Conservation (phyloP, 2,329 filamentous ascomycete genomes). For the Fusarium sp. region DNA sequence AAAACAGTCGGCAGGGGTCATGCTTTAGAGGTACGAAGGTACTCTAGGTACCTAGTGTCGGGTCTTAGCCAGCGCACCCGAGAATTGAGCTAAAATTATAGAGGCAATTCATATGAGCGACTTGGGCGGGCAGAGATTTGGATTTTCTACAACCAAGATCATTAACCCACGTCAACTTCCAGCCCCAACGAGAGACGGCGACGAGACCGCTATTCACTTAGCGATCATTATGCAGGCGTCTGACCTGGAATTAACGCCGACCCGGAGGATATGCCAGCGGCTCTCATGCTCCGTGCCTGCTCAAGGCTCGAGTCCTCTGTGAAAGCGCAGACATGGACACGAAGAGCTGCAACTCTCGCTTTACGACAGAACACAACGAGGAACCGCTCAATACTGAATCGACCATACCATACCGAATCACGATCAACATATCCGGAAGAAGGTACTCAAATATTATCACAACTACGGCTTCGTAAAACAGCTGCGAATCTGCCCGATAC, state of each 20-base stretch:
- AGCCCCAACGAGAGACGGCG: slow-evolving; percentile 7
- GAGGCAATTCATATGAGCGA: slow-evolving; percentile 29
- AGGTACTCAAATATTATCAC: slow-evolving; percentile 32
- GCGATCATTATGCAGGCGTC: slow-evolving; percentile 39
- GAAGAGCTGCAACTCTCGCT: slow-evolving; percentile 27
- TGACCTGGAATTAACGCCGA: slow-evolving; percentile 38
- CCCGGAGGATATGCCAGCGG: slow-evolving; percentile 43
- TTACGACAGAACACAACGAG: slow-evolving; percentile 20
- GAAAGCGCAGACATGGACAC: slow-evolving; percentile 30
- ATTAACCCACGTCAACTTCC: slow-evolving; percentile 4
- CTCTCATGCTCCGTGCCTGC: slow-evolving; percentile 42
- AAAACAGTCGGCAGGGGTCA: neutral
- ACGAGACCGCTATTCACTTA: slow-evolving; percentile 10
- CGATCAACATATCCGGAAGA: neutral
- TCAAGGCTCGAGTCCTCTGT: slow-evolving; percentile 39
- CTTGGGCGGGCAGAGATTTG: slow-evolving; percentile 31
- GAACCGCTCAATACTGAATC: slow-evolving; percentile 14
- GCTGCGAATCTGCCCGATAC: slow-evolving; percentile 10
- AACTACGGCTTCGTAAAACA: slow-evolving; percentile 27
- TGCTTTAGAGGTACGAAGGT: neutral
- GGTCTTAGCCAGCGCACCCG: slow-evolving; percentile 2
- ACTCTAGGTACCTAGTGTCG: neutral
- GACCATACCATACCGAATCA: slow-evolving; percentile 23
- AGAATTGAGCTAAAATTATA: slow-evolving; percentile 33
- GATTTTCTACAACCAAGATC: slow-evolving; percentile 19